Percentiles rank a stretch among this genome's conserved stretches.
phyloP scores from a whole-genome alignment of 2,329 filamentous ascomycete species.

The Ascocoryne sarcoides region DNA sequence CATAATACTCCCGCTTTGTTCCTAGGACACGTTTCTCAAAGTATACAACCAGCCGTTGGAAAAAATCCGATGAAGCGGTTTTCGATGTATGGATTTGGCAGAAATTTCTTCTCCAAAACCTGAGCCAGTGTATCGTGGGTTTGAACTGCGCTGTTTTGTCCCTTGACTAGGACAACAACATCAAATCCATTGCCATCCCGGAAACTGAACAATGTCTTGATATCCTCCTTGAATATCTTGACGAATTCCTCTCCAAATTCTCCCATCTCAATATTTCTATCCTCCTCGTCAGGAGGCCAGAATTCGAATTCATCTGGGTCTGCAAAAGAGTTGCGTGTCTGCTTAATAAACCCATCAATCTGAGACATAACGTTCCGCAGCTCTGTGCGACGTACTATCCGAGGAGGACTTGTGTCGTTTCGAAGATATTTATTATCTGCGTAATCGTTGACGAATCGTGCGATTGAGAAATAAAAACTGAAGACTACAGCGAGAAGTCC shows the following conservation, averaged over 20 bases:
- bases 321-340: not conserved
- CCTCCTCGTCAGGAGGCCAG: not conserved
- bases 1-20: too few relatives aligned
- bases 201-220: not conserved
- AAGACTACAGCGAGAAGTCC: conserved; percentile 14
- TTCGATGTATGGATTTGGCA: not conserved
- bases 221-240: not conserved
- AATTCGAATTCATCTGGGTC: not conserved
- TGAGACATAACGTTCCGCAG: not conserved
- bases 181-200: not conserved
- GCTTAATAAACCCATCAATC: not conserved
- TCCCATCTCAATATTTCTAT: not conserved
- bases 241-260: not conserved
- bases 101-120: not conserved
- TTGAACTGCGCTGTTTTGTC: not conserved
- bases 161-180: not conserved
- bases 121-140: not conserved
- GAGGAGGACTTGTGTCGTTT: not conserved
- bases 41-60: not conserved
- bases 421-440: not conserved
- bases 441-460: conserved; percentile 3
- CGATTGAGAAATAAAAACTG: conserved; percentile 21
- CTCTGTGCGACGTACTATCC: not conserved
- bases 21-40: not conserved
- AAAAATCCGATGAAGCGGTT: not conserved